A percentile compares a stretch with the other conserved stretches of the same genome.
phyloP scores from a whole-genome alignment of 768 basidiomycete species.

The Leccinum rimulosum region DNA sequence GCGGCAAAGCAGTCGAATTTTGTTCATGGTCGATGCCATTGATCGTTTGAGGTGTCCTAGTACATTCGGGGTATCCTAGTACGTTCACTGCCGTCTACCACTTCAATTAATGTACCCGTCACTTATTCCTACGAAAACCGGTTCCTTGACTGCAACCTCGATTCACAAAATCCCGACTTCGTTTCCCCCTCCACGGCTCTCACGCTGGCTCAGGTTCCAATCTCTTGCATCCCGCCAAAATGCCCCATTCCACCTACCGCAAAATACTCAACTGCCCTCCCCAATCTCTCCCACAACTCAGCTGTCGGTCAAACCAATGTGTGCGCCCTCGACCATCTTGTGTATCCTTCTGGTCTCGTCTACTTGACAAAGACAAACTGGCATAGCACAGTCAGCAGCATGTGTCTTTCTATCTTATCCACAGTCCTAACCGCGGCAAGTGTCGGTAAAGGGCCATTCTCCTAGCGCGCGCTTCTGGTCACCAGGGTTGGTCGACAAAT shows the following conservation, averaged over 20 bases:
- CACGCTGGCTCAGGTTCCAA: constrained; percentile 4
- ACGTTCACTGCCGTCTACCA: no score
- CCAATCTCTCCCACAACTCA: constrained; percentile 48
- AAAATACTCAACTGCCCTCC: constrained; percentile 48
- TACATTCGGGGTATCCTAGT: no score
- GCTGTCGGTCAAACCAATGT: no score
- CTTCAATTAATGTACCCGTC: no score
- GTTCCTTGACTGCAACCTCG: no score
- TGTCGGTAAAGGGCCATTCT: constrained; percentile 24
- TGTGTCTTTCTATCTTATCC: constrained; percentile 40
- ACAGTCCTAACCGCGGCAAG: constrained; percentile 36
- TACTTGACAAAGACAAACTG: neutral
- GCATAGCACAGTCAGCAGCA: constrained; percentile 11
- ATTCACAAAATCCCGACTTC: no score
- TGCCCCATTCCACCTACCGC: constrained; percentile 12
- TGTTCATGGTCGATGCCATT: no score
- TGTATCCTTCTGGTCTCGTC: constrained; percentile 1
- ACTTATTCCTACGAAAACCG: no score
- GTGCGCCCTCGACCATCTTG: neutral
- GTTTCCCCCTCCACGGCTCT: no score
- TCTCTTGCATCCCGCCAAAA: constrained; percentile 3
- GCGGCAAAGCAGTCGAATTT: no score
- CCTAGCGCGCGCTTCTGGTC: neutral
- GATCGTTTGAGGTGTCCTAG: no score
- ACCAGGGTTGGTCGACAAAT: no score